These are phyloP conservation scores for Calycina marina DNA, from an alignment of 2,329 filamentous ascomycete genomes.

Conservation along the genomic window DNA sequence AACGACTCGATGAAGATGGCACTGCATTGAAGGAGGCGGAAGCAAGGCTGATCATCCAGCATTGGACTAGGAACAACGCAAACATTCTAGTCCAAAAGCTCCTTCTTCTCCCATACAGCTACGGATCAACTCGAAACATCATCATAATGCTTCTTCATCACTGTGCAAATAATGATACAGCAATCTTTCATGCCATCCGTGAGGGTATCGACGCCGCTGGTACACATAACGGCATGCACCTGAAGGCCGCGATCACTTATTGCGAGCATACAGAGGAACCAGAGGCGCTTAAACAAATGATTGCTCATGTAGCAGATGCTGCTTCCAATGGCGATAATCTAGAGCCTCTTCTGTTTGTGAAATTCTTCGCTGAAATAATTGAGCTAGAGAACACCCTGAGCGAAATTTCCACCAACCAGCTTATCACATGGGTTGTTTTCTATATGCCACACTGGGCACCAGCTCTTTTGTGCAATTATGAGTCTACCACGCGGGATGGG, in stretches of 20 bases:
- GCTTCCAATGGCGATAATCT: slow-evolving; percentile 14
- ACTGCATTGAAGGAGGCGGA: slow-evolving; percentile 32
- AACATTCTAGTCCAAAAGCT: slow-evolving; percentile 54
- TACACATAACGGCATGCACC: slow-evolving; percentile 13
- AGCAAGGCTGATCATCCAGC: slow-evolving; percentile 29
- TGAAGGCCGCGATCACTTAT: slow-evolving; percentile 20
- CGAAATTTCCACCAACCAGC: slow-evolving; percentile 24
- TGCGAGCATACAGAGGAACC: slow-evolving; percentile 16
- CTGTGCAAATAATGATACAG: slow-evolving; percentile 35
- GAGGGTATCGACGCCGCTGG: slow-evolving; percentile 14
- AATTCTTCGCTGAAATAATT: slow-evolving; percentile 20
- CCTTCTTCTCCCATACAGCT: slow-evolving; percentile 44
- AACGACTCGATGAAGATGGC: slow-evolving; percentile 26
- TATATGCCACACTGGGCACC: slow-evolving; percentile 35
- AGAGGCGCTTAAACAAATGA: slow-evolving; percentile 10
- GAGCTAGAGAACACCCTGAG: slow-evolving; percentile 5
- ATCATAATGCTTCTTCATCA: slow-evolving; percentile 37
- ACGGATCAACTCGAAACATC: slow-evolving; percentile 36
- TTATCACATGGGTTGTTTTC: slow-evolving; percentile 25
- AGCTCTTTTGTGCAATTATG: slow-evolving; percentile 34
- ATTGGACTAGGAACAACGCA: slow-evolving; percentile 25
- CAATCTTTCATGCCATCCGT: slow-evolving; percentile 30
- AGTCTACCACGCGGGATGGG: slow-evolving; percentile 28
- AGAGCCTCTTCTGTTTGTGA: slow-evolving; percentile 20
- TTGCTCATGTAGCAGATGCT: slow-evolving; percentile 13